These are phyloP conservation scores for Piper longum DNA, from an alignment of 164 flowering plant genomes.

Conservation along the genomic window DNA sequence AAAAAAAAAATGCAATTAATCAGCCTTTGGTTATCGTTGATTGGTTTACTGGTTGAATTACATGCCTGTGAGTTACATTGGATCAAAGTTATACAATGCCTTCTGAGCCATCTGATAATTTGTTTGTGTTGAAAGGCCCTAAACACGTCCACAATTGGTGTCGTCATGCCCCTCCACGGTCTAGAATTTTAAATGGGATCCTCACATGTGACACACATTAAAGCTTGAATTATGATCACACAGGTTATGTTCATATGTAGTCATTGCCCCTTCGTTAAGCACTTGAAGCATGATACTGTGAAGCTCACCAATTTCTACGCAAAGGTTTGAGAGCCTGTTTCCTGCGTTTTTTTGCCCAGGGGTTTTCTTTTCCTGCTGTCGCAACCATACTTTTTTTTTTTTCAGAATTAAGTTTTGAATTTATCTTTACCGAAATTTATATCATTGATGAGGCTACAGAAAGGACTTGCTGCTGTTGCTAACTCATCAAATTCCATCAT, in stretches of 20 bases:
- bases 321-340: conserved; percentile 29
- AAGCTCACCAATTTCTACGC: conserved; percentile 70
- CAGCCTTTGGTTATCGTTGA: background rate
- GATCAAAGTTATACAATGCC: too few species aligned
- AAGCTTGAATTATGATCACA: conserved; percentile 1
- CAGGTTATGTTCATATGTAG: conserved; percentile 96
- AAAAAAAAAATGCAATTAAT: conserved; percentile 6
- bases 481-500: conserved; percentile 79
- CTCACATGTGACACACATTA: background rate
- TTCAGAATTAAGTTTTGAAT: background rate
- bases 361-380: background rate
- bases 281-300: conserved; percentile 64
- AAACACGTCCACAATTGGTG: too few species aligned
- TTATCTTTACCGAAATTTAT: background rate
- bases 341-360: background rate
- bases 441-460: conserved; percentile 31
- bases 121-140: too few species aligned
- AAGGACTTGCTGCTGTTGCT: conserved; percentile 81
- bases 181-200: background rate
- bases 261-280: conserved; percentile 88
- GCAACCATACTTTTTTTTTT: background rate
- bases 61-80: too few species aligned
- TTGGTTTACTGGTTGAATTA: background rate
- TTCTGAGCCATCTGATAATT: too few species aligned
- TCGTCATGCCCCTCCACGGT: background rate